Evolutionary conservation across 345 rosid genomes (phyloP), one percentile per base, ranked within the genome.

Genomic region (Euclidium syriacum): DNA sequence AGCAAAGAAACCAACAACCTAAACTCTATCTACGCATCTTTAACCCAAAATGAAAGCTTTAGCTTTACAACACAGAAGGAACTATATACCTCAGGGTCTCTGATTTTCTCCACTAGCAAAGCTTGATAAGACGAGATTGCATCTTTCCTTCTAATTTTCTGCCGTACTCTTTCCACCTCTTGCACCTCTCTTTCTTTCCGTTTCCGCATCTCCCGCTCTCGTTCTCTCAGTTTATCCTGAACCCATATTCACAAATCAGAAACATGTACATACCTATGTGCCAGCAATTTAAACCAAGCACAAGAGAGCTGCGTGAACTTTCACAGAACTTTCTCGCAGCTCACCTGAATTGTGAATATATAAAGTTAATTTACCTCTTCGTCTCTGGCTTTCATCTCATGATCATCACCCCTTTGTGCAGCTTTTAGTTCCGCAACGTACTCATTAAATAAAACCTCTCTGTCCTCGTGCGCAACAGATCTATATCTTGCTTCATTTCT

Each of bases 121-220:
- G 95, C 95, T 81, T 94, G 96, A 71, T 85, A 90, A 65, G 97
- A 90, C 40, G 87, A 50, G 52, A 83, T 76, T n/a, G 95, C 95
- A 60, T 90, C 97, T 71, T 90, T 94, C 77, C 95, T 80, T 56
- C 95, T 81, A 69, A 94, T 75, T 83, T 94, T 94, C 34, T 71
- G 58, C 16, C 90, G 83, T 64, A 94, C 95, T 80, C 96, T 85
- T 67, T 85, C 96, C 92, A 87, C 84, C 80, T 90, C 97, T 75
- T 83, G 92, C 70, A 87, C 96, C 70, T 90, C 99, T 71, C 97
- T 78, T 78, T 87, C 99, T 70, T 90, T 90, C 69, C 95, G 75
- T 74, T 94, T 90, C 32, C 99, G 85, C 76, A 81, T 43, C 70
- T 90, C 97, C 36, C 95, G 72, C 73, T 87, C 96, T 60, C 99